Percentiles rank a stretch among this genome's conserved stretches.
phyloP scores from a whole-genome alignment of 2,329 filamentous ascomycete species.

The Orbilia quercus region DNA sequence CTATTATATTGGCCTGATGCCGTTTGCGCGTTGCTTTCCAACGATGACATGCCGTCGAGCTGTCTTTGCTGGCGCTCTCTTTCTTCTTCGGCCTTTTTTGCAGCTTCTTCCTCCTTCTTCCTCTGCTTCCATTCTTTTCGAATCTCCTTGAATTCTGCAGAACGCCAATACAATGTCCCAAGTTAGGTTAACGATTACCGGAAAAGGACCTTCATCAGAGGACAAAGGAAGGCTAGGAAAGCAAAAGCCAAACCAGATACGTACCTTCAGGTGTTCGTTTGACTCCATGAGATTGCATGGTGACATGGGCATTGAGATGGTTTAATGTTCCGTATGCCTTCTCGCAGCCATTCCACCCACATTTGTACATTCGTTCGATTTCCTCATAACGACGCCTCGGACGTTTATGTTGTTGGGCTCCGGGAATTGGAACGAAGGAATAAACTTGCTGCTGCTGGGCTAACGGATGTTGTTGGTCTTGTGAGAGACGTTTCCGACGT shows the following conservation, averaged over 20 bases:
- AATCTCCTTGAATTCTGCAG: constrained; percentile 95
- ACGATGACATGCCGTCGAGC: constrained; percentile 67
- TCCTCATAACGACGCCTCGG: constrained; percentile 94
- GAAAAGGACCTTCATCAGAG: too few species aligned
- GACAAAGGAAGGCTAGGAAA: constrained; percentile 15
- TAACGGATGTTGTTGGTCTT: constrained; percentile 65
- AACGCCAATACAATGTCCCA: constrained; percentile 8
- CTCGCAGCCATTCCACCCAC: constrained; percentile 97
- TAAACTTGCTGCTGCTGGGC: constrained; percentile 77
- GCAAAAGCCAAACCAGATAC: constrained; percentile 61
- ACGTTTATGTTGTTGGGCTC: constrained; percentile 95
- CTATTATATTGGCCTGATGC: constrained; percentile 66
- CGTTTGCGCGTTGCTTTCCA: constrained; percentile 68
- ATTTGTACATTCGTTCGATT: constrained; percentile 99
- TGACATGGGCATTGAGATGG: constrained; percentile 96
- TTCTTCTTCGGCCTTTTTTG: constrained; percentile 90
- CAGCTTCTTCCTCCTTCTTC: constrained; percentile 97
- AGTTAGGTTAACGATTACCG: too few species aligned
- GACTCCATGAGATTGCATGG: constrained; percentile 95
- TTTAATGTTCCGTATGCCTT: constrained; percentile 98
- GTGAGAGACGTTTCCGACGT: constrained; percentile 56
- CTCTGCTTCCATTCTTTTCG: constrained; percentile 99
- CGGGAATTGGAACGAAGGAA: constrained; percentile 96
- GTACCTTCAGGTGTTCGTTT: constrained; percentile 98
- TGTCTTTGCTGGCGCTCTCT: constrained; percentile 72